Evolutionary conservation across 306 rosid genomes (phyloP).

Genomic region (Trichosanthes truncata): DNA sequence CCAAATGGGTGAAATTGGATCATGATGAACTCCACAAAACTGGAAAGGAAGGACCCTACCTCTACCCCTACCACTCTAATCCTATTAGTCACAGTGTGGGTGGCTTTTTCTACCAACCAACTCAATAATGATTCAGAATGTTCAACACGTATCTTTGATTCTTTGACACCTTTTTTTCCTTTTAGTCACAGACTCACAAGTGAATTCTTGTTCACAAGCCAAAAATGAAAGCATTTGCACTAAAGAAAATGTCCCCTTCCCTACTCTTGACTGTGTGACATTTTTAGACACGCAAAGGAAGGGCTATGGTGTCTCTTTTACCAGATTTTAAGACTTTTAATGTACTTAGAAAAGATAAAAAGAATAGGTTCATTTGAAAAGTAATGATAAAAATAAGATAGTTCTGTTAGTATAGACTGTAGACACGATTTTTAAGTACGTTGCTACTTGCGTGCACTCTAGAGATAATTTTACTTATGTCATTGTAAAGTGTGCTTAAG

Average conservation of each 20-base stretch:
- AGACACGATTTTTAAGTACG: background rate
- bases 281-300: background rate
- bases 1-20: background rate
- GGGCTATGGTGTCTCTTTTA: background rate
- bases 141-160: constrained; percentile 2
- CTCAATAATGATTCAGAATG: constrained; percentile 6
- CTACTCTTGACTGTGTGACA: background rate
- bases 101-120: constrained; percentile 9
- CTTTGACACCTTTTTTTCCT: background rate
- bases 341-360: background rate
- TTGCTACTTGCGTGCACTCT: background rate
- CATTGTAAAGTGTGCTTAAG: background rate
- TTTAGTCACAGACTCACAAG: background rate
- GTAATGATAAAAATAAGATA: too few species aligned
- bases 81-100: background rate
- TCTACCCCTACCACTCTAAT: background rate
- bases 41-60: constrained; percentile 5
- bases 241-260: background rate
- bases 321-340: background rate
- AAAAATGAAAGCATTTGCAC: background rate
- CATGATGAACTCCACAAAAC: constrained; percentile 5
- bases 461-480: background rate
- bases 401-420: background rate
- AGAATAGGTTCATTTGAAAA: background rate
- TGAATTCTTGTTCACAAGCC: background rate